Evolutionary conservation across 352 stramenopile species (phyloP), one percentile per base, ranked within the genome.

Genomic region (Phytophthora syringae): DNA sequence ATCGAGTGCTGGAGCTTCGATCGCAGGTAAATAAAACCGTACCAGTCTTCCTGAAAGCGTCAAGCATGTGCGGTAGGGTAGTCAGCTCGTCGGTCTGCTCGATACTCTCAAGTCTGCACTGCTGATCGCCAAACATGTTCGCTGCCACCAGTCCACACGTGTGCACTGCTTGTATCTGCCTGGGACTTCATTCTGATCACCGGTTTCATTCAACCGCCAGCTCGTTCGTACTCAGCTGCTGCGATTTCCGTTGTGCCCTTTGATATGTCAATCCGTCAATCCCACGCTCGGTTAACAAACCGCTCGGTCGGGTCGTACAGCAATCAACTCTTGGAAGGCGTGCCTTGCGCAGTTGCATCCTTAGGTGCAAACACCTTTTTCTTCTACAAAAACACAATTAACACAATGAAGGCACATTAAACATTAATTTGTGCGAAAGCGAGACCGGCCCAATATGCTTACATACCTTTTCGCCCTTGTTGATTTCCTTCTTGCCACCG

Each of bases 331-430:
- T 79, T 76, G 47, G 69, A 54, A 67, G 60, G 52, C 7, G 60
- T 72, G 28, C 65, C 68, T 60, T 79, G 68, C 39, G 60, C 60
- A 56, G 67, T 82, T 49, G 74, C 43, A 49, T 77, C 80, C 57
- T 91, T 91, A 12, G 80, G 80, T 12, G 73, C 76, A 65, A 89
- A 91, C 18, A 84, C 72, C 50, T 87, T 88, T 61, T 82, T 87
- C 61, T 89, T 88, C 82, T 88, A 20, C n/a, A 42, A 11, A 49
- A 12, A n/a, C n/a, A n/a, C n/a, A n/a, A n/a, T n/a, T 10, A 37
- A 9, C 9, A 15, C 11, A 36, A 22, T 11, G 30, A 50, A n/a
- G 20, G 51, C 37, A n/a, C 25, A 48, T 64, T 32, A 10, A 65
- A 21, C 6, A 45, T 49, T 10, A 47, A 16, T 32, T 32, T 9